Base-by-base conservation (phyloP, 1,284 basidiomycete genomes). In the Paramarasmius palmivorus region DNA sequence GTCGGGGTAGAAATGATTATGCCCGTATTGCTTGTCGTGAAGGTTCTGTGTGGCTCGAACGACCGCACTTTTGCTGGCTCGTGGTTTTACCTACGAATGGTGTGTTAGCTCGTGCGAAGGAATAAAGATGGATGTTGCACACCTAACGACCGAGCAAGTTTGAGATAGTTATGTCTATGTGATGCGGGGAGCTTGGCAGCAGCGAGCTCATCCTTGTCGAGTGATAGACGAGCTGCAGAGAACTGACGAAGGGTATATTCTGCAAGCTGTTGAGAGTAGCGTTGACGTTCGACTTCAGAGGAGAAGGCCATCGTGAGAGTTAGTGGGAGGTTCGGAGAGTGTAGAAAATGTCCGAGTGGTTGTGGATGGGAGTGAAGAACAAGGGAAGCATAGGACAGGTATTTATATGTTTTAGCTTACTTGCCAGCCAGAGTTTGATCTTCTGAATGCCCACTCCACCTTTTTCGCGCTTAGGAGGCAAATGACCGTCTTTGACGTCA, bases 221-320 rank as follows among this genome's bases (percentile, higher is more conserved):
- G 60, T 2, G 64, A 63, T 7, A 65, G 60, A 25, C 68, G 65
- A 35, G 75, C 75, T 8, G 65, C 65, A 40, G 66, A 61, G 56
- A 77, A 74, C 58, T 79, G 78, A 53, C 71, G 73, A 25, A 74
- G 65, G n/a, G 78, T 80, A 61, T 80, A 76, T 9, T 66, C 70
- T 44, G 74, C 74, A 40, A 80, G 73, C 54, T 77, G 69, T 56
- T 73, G 70, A 39, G 77, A 75, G 63, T 80, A 80, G 35, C 65
- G 69, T 49, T 66, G 63, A 39, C 62, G 61, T 36, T 67, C 67
- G 41, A 55, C 51, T 35, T 65, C 61, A 20, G 53, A 49, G 25
- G 68, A 58, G 52, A 64, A 59, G 14, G 63, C 50, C 66, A 68
- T 72, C 41, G 46, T 15, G 29, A 7, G 35, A 22, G 20, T 47